Percentiles rank a stretch among this genome's conserved stretches.
Conservation (phyloP, 139 green algal species). For the Coelastrella sp. region DNA sequence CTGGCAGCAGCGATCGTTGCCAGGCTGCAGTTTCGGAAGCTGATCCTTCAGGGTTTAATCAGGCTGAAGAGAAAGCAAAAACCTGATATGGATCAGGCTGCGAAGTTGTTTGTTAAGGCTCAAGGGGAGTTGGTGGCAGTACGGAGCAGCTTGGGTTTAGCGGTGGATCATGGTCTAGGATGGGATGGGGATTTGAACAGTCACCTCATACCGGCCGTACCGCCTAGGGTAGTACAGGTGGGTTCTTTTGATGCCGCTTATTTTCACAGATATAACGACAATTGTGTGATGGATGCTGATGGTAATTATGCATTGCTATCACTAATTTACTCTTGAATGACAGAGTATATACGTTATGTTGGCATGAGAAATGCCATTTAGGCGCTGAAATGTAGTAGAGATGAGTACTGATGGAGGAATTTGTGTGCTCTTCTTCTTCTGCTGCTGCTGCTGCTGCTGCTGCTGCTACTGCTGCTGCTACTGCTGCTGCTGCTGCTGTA, state of each 20-base stretch:
- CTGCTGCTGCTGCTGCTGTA: constrained; percentile 32
- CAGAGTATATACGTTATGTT: too few relatives aligned
- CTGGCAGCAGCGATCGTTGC: constrained; percentile 55
- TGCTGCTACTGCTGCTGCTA: constrained; percentile 8
- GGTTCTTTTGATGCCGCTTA: background rate
- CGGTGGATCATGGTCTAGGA: background rate
- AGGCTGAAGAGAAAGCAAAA: constrained; percentile 17
- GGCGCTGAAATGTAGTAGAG: too few relatives aligned
- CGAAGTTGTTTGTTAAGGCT: constrained; percentile 40
- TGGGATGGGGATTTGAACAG: constrained; percentile 74
- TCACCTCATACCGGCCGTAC: constrained; percentile 70
- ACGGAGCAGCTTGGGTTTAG: constrained; percentile 7
- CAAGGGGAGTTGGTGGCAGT: constrained; percentile 44
- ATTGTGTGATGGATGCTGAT: too few relatives aligned
- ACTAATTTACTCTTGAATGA: too few relatives aligned
- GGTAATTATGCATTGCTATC: too few relatives aligned
- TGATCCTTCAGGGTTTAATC: constrained; percentile 20
- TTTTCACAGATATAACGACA: too few relatives aligned
- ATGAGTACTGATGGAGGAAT: too few relatives aligned
- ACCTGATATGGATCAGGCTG: constrained; percentile 46
- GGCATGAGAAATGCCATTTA: too few relatives aligned
- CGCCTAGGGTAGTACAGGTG: constrained; percentile 69
- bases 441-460: constrained; percentile 31
- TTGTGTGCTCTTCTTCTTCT: background rate
- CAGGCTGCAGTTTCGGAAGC: constrained; percentile 62